Evolutionary conservation across 140 eudicot species (phyloP).

Genomic region (Oenanthe javanica): DNA sequence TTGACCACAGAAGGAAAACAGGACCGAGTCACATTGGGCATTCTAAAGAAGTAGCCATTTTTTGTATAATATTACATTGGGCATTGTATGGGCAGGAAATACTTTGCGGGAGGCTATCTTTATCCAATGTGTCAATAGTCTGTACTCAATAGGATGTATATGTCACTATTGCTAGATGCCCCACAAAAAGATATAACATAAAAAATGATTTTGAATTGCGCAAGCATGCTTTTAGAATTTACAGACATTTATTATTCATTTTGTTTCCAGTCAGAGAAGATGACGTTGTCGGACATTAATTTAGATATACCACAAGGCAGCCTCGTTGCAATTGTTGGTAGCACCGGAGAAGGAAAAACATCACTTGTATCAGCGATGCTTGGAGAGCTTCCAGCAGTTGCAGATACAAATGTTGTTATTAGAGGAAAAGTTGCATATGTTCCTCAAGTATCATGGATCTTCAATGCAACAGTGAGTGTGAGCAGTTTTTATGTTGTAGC

Average conservation of each 20-base stretch:
- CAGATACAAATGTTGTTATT: constrained; percentile 52
- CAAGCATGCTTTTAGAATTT: not conserved
- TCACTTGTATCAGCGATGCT: constrained; percentile 94
- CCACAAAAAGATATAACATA: not conserved
- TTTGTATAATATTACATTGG: no score
- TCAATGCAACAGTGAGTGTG: constrained; percentile 82
- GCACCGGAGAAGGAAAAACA: constrained; percentile 98
- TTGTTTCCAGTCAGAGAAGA: constrained; percentile 55
- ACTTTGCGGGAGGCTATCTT: no score
- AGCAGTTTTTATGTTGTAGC: not conserved
- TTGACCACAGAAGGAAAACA: not conserved
- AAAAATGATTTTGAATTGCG: not conserved
- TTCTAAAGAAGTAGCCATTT: no score
- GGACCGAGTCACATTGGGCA: no score
- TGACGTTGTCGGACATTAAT: constrained; percentile 68
- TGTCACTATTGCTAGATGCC: not conserved
- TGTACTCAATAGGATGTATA: not conserved
- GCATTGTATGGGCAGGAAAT: no score
- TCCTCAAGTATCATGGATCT: constrained; percentile 96
- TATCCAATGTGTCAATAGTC: not conserved
- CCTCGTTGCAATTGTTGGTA: constrained; percentile 80
- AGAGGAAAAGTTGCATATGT: constrained; percentile 95
- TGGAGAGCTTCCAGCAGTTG: constrained; percentile 84
- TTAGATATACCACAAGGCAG: constrained; percentile 75
- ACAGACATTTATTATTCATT: not conserved